Evolutionary conservation across 306 rosid genomes (phyloP).

Genomic region (Ormosia emarginata): DNA sequence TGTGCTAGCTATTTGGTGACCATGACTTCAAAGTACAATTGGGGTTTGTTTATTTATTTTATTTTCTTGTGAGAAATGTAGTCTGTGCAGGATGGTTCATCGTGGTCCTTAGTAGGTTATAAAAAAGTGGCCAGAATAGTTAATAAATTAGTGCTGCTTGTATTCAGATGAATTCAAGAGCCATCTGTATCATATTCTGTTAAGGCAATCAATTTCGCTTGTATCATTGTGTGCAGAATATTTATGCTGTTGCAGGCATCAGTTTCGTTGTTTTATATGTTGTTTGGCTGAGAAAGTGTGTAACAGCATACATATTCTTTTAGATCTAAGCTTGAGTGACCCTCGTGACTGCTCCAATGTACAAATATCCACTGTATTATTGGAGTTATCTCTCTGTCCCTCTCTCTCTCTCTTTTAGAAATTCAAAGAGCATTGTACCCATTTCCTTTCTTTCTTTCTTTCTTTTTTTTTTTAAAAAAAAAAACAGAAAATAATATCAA

Average conservation of each 20-base stretch:
- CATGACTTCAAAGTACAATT: conserved; percentile 11
- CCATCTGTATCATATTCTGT: conserved; percentile 27
- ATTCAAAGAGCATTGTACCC: conserved; percentile 19
- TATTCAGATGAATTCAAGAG: conserved; percentile 26
- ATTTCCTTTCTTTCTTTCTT: background rate
- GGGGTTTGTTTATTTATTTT: background rate
- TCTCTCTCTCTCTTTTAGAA: conserved; percentile 3
- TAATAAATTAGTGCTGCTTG: conserved; percentile 21
- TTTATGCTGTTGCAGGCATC: conserved; percentile 52
- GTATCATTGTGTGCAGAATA: conserved; percentile 64
- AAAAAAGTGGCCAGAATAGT: conserved; percentile 27
- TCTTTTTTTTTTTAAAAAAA: background rate
- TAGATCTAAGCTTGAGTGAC: conserved; percentile 53
- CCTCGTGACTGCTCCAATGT: conserved; percentile 82
- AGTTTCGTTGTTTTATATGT: conserved; percentile 73
- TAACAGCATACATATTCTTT: conserved; percentile 47
- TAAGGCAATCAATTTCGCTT: conserved; percentile 46
- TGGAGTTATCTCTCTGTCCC: conserved; percentile 36
- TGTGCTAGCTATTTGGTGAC: conserved; percentile 11
- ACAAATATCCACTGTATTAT: conserved; percentile 68
- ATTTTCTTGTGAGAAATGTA: background rate
- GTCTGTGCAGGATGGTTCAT: conserved; percentile 16
- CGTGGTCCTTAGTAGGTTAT: conserved; percentile 34
- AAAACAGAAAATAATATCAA: background rate
- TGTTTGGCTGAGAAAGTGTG: conserved; percentile 65